phyloP scores from a whole-genome alignment of 2,329 filamentous ascomycete species.

The Pestalotiopsis sp. region DNA sequence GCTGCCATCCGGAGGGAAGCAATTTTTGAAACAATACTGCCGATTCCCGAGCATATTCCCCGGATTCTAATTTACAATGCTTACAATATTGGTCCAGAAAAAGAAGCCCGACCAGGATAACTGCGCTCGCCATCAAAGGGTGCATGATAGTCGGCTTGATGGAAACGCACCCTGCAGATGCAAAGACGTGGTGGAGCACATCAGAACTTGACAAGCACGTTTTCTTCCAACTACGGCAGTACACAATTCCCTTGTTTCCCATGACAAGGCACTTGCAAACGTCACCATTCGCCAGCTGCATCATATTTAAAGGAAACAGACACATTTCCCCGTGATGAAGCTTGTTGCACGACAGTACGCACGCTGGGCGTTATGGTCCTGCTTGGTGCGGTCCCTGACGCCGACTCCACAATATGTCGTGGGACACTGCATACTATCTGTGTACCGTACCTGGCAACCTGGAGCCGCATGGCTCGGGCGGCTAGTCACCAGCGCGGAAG shows the following conservation, averaged over 20 bases:
- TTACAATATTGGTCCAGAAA: neutral
- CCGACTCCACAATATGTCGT: conserved; percentile 6
- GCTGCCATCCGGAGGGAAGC: neutral
- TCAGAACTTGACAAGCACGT: neutral
- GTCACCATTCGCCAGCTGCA: neutral
- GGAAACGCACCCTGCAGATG: neutral
- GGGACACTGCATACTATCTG: neutral
- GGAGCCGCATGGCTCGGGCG: neutral
- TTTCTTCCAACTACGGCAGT: neutral
- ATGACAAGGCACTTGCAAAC: neutral
- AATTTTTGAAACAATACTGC: neutral
- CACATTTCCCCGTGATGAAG: neutral
- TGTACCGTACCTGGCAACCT: neutral
- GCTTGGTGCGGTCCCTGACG: neutral
- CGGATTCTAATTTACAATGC: neutral
- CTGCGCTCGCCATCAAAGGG: neutral
- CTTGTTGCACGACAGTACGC: neutral
- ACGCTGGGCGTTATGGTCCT: too few relatives aligned
- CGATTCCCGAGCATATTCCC: neutral
- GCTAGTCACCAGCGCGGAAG: conserved; percentile 6
- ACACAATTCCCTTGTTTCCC: neutral
- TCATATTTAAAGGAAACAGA: neutral
- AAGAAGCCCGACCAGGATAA: neutral
- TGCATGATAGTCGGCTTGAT: neutral
- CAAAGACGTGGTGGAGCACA: neutral